A percentile compares a stretch with the other conserved stretches of the same genome.
These are phyloP conservation scores for Aspergillus homomorphus DNA, from an alignment of 495 filamentous ascomycete species.

Conservation along the genomic window DNA sequence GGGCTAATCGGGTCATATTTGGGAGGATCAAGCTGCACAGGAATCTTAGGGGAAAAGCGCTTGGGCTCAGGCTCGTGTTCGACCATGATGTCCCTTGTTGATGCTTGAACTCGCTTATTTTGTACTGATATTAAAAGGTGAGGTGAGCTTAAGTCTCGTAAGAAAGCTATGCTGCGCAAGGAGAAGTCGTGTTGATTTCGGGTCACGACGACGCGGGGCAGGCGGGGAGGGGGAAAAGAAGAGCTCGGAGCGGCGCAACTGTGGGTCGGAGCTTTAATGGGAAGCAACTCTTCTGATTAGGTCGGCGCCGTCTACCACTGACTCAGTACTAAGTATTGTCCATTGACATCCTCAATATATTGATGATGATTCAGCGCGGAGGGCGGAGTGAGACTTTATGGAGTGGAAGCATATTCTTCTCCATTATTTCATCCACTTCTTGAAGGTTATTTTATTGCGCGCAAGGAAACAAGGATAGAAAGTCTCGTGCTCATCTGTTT, in stretches of 20 bases:
- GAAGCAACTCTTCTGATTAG: background rate
- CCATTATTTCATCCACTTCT: no score
- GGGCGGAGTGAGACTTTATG: no score
- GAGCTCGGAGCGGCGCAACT: constrained; percentile 14
- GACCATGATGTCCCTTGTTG: constrained; percentile 29
- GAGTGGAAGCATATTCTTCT: no score
- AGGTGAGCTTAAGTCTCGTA: background rate
- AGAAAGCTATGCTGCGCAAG: background rate
- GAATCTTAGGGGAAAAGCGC: constrained; percentile 81
- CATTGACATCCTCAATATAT: no score
- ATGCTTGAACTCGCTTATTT: background rate
- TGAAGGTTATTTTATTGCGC: no score
- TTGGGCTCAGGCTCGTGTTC: constrained; percentile 36
- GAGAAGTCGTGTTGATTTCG: background rate
- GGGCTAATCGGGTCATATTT: constrained; percentile 79
- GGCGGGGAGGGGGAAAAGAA: constrained; percentile 19
- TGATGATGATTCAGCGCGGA: no score
- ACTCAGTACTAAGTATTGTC: background rate
- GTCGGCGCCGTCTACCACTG: background rate
- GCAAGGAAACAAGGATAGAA: background rate
- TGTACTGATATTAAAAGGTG: background rate
- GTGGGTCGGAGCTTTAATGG: constrained; percentile 7
- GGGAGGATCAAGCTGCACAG: constrained; percentile 77
- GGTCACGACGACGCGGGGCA: constrained; percentile 20
- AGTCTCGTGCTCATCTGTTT: background rate